phyloP scores from a whole-genome alignment of 1,284 basidiomycete genomes.

The Fomes fomentarius region DNA sequence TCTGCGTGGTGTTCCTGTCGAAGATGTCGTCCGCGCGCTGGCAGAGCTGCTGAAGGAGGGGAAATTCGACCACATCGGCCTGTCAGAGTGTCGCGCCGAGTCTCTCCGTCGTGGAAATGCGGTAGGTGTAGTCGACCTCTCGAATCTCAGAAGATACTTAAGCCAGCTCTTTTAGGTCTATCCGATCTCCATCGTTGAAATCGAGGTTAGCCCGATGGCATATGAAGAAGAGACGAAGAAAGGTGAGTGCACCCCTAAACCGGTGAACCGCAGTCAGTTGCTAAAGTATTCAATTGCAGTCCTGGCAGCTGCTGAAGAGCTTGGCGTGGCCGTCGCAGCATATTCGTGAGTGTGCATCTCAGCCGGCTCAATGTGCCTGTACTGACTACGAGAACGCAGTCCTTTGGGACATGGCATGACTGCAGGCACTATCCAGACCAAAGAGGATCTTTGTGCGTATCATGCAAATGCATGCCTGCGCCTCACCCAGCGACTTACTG shows the following conservation, averaged over 20 bases:
- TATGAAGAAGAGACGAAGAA: constrained; percentile 50
- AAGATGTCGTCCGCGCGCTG: constrained; percentile 34
- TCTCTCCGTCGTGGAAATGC: constrained; percentile 42
- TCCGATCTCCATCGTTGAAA: constrained; percentile 52
- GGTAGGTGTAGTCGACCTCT: not conserved
- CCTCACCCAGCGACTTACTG: too few relatives aligned
- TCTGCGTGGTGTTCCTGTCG: constrained; percentile 34
- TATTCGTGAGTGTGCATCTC: constrained; percentile 44
- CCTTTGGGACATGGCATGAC: constrained; percentile 46
- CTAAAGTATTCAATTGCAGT: constrained; percentile 29
- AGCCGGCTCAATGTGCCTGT: not conserved
- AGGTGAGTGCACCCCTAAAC: constrained; percentile 34
- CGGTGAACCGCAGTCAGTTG: too few relatives aligned
- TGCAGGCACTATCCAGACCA: too few relatives aligned
- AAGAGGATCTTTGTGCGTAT: too few relatives aligned
- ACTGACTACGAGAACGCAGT: constrained; percentile 20
- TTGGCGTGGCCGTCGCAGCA: constrained; percentile 52
- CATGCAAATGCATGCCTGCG: too few relatives aligned
- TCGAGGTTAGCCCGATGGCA: constrained; percentile 55
- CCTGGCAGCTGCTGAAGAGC: constrained; percentile 43
- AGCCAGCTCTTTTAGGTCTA: constrained; percentile 37
- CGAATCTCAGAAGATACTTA: constrained; percentile 33
- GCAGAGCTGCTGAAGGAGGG: constrained; percentile 39
- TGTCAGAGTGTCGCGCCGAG: constrained; percentile 50
- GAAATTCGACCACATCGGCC: constrained; percentile 49